Base-by-base conservation (phyloP, 495 filamentous ascomycete species). In the Annulohypoxylon nitens region DNA sequence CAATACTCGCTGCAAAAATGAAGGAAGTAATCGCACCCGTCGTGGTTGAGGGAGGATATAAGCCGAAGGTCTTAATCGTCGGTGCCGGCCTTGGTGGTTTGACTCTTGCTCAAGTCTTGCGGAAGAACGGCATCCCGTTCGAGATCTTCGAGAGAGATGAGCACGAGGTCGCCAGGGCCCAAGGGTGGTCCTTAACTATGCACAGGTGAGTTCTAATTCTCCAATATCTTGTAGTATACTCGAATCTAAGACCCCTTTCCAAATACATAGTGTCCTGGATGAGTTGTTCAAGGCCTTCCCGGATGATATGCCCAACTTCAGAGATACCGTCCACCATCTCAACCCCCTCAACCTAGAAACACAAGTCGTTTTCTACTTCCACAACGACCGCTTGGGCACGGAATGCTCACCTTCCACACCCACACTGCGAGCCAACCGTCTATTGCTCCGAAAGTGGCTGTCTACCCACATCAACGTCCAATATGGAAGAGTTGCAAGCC, bases 101-200 rank as follows among this genome's bases (percentile, higher is more conserved):
- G 3, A 84, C 84, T 6, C 83, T 88, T 2, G 87, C 86, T 8
- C 86, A 89, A 66, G 83, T 83, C 23, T 79, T 89, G 9, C 81
- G 83, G 33, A 82, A 87, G 60, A 76, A 83, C 57, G 79, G 80
- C 57, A 83, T 90, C 34, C 81, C 83, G 6, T 84, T 86, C 74
- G 82, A 83, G 51, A 80, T 90, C 60, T 88, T 87, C 50, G 86
- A 88, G 61, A 76, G 80, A n/a, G 79, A 82, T 58, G 80, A 82
- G 67, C 78, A 81, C 54, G 81, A 82, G 75, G 71, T 71, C 51
- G 68, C 75, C 26, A 73, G 79, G 33, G 74, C 78, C 7, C 70
- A 75, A 41, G 81, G 81, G 30, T 81, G 81, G 73, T 81, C 73
- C 14, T 74, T 81, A 25, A 80, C 81, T 41, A 72, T 83, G 18